Evolutionary conservation across 1,284 basidiomycete genomes (phyloP).

Genomic region (Leccinum proliferum): DNA sequence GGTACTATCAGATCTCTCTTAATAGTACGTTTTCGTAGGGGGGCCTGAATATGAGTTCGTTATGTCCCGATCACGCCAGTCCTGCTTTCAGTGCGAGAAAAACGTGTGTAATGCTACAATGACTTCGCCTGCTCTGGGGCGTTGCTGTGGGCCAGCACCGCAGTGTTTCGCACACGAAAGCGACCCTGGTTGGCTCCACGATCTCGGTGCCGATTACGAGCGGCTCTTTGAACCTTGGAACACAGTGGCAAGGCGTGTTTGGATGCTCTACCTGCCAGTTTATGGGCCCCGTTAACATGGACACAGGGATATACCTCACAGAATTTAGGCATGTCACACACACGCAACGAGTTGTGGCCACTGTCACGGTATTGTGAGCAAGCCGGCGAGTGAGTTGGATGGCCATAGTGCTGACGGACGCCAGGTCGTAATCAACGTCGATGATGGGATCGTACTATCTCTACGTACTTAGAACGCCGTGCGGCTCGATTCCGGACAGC

Average conservation of each 20-base stretch:
- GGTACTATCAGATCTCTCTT: too few relatives aligned
- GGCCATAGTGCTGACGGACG: neutral
- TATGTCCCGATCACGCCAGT: too few relatives aligned
- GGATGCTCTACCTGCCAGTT: neutral
- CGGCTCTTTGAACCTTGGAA: constrained; percentile 78
- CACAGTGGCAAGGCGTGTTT: constrained; percentile 72
- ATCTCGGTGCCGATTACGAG: constrained; percentile 84
- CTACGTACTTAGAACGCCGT: too few relatives aligned
- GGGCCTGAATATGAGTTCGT: too few relatives aligned
- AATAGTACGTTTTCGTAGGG: too few relatives aligned
- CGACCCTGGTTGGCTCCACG: constrained; percentile 76
- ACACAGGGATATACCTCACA: constrained; percentile 71
- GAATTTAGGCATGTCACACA: constrained; percentile 73
- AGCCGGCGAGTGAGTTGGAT: neutral
- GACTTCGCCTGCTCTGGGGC: too few relatives aligned
- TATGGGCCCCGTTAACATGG: constrained; percentile 1
- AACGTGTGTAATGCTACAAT: too few relatives aligned
- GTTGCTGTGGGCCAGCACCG: too few relatives aligned
- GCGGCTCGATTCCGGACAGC: too few relatives aligned
- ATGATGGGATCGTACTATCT: neutral
- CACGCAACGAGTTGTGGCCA: constrained; percentile 71
- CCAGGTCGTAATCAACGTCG: constrained; percentile 11
- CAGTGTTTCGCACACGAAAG: constrained; percentile 86
- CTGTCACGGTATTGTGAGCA: constrained; percentile 70
- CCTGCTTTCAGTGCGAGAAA: too few relatives aligned